These are phyloP conservation scores for Pichia nakasei DNA, from an alignment of 805 yeast species.

Conservation along the genomic window DNA sequence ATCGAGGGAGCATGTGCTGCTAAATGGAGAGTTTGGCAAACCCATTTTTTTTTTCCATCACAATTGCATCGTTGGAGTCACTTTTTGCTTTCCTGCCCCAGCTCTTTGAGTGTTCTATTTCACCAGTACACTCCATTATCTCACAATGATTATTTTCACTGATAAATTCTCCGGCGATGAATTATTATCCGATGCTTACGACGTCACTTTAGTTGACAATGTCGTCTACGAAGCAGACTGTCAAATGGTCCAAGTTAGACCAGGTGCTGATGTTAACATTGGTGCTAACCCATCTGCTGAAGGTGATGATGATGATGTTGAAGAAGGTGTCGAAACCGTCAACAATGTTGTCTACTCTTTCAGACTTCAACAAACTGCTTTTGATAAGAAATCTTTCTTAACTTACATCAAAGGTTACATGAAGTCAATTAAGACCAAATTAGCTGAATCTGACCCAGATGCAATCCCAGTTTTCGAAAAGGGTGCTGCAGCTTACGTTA, in stretches of 20 bases:
- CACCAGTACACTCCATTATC: neutral
- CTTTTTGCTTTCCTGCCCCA: too few species aligned
- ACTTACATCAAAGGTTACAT: constrained; percentile 98
- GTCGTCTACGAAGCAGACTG: constrained; percentile 97
- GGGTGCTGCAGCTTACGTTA: constrained; percentile 94
- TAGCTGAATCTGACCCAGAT: constrained; percentile 87
- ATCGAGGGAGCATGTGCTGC: too few species aligned
- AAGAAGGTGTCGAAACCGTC: constrained; percentile 82
- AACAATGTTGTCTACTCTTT: constrained; percentile 98
- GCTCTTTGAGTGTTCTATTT: too few species aligned
- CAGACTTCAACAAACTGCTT: constrained; percentile 92
- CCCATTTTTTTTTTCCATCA: too few species aligned
- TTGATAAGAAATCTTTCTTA: constrained; percentile 97
- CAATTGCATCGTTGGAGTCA: too few species aligned
- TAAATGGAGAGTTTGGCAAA: too few species aligned
- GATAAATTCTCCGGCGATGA: constrained; percentile 94
- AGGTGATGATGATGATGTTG: constrained; percentile 76
- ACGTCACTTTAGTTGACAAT: constrained; percentile 73
- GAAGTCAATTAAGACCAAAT: constrained; percentile 88
- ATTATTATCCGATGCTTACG: constrained; percentile 95
- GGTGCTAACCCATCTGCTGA: constrained; percentile 99
- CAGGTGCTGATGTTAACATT: constrained; percentile 88
- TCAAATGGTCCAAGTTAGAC: constrained; percentile 76
- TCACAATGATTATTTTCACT: constrained; percentile 36
- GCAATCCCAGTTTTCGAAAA: constrained; percentile 83